Conservation (phyloP, 768 basidiomycete species). For the Dioszegia aurantiaca region DNA sequence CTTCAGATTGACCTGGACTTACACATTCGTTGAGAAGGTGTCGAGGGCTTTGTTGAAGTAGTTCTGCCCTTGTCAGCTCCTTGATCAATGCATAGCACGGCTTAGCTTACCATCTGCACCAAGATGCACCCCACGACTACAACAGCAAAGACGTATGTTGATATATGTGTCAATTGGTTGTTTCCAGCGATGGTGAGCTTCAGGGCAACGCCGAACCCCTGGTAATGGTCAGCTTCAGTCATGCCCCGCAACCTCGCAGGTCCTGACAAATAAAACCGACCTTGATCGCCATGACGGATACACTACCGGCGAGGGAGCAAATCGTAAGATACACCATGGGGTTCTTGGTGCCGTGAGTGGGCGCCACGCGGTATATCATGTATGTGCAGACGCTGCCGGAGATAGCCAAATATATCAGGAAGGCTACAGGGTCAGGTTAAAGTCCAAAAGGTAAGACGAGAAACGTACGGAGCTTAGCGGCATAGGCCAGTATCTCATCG, state of each 20-base stretch:
- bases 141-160: constrained; percentile 92
- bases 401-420: constrained; percentile 82
- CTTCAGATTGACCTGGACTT: not conserved
- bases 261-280: constrained; percentile 23
- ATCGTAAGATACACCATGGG: constrained; percentile 93
- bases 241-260: not conserved
- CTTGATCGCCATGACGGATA: constrained; percentile 99
- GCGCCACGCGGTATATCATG: constrained; percentile 83
- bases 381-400: constrained; percentile 75
- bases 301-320: constrained; percentile 90
- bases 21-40: constrained; percentile 96
- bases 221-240: constrained; percentile 12
- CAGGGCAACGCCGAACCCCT: constrained; percentile 90
- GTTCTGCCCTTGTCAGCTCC: constrained; percentile 35
- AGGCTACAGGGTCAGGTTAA: too few relatives aligned
- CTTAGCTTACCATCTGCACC: constrained; percentile 54
- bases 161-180: constrained; percentile 90
- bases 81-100: constrained; percentile 48
- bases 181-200: constrained; percentile 89
- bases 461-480: constrained; percentile 79
- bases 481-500: constrained; percentile 86
- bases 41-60: constrained; percentile 97
- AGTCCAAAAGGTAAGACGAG: not conserved
- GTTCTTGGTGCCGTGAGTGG: constrained; percentile 78
- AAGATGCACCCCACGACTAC: constrained; percentile 75